These are phyloP conservation scores for Terfezia boudieri DNA, from an alignment of 495 filamentous ascomycete species.

Conservation along the genomic window DNA sequence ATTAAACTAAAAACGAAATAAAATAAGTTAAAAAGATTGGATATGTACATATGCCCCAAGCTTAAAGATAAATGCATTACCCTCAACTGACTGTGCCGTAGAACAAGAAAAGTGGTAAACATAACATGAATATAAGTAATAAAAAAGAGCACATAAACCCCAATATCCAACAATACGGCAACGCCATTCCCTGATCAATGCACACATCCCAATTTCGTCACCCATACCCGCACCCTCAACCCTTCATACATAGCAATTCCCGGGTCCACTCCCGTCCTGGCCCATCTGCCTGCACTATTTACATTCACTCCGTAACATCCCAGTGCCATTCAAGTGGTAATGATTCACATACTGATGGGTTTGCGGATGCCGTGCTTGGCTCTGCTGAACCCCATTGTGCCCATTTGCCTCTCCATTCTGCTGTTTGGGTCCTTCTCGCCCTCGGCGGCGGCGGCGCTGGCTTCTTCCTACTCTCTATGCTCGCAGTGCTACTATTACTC, in stretches of 20 bases:
- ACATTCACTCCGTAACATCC: background rate
- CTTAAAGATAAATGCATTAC: too few species aligned
- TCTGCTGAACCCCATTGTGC: background rate
- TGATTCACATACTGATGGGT: background rate
- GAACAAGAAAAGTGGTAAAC: background rate
- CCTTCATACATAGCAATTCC: background rate
- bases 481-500: too few species aligned
- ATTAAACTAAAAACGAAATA: too few species aligned
- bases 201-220: background rate
- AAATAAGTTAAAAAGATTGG: too few species aligned
- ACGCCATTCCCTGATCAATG: background rate
- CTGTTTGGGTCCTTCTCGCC: slow-evolving; percentile 74
- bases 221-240: background rate
- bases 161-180: background rate
- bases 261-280: background rate
- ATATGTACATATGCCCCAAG: too few species aligned
- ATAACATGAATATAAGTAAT: background rate
- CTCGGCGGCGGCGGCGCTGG: slow-evolving; percentile 91
- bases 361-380: background rate
- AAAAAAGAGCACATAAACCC: background rate
- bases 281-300: background rate
- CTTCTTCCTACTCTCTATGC: slow-evolving; percentile 24
- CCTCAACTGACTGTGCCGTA: too few species aligned
- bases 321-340: background rate
- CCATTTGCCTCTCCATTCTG: slow-evolving; percentile 23